Conservation (phyloP, 805 yeast species). For the Ogataea zsoltii region DNA sequence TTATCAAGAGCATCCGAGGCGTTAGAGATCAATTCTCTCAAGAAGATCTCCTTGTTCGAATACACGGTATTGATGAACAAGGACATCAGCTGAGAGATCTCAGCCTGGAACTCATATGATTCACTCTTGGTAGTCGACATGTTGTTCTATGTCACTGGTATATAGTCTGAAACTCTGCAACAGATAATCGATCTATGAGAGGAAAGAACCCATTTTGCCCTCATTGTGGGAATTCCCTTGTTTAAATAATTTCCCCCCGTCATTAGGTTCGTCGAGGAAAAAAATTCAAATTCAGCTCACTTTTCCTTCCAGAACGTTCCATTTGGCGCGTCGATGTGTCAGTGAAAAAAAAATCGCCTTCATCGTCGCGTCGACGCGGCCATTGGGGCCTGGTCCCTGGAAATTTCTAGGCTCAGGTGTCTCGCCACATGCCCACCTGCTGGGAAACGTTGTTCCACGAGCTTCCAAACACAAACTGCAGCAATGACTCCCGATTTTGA, state of each 20-base stretch:
- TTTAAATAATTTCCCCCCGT: conserved; percentile 8
- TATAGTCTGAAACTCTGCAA: conserved; percentile 2
- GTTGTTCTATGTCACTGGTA: conserved; percentile 11
- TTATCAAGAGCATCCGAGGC: conserved; percentile 99
- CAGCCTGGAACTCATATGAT: conserved; percentile 98
- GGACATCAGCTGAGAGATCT: conserved; percentile 99
- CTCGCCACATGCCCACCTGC: too few species aligned
- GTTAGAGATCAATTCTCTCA: conserved; percentile 98
- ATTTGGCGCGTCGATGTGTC: conserved; percentile 8
- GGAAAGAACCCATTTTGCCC: too few species aligned
- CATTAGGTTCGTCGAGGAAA: conserved; percentile 12
- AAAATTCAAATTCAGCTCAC: conserved; percentile 6
- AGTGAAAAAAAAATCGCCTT: neutral
- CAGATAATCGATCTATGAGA: neutral
- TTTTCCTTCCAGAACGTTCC: conserved; percentile 22
- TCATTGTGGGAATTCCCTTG: conserved; percentile 5
- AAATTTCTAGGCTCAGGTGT: too few species aligned
- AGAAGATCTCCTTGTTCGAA: conserved; percentile 98
- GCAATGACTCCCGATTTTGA: too few species aligned
- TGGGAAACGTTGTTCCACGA: too few species aligned
- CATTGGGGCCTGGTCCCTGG: too few species aligned
- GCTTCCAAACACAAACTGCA: too few species aligned
- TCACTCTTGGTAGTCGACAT: conserved; percentile 48
- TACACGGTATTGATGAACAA: conserved; percentile 99
- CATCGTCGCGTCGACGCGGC: conserved; percentile 14